phyloP scores from a whole-genome alignment of 2,329 filamentous ascomycete species.

The Shiraia bambusicola region DNA sequence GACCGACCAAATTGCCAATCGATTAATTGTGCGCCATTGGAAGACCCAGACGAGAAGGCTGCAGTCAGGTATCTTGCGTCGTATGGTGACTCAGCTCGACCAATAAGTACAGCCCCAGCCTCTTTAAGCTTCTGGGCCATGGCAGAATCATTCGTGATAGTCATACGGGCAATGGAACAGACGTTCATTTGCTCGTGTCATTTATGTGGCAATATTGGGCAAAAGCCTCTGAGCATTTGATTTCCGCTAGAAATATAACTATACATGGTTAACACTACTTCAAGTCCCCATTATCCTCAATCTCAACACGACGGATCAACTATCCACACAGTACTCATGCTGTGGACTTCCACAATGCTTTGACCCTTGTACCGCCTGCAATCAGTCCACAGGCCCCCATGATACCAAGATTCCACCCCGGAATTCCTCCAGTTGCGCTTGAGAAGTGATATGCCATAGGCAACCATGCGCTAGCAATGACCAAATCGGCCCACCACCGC shows the following conservation, averaged over 20 bases:
- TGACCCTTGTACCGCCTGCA: constrained; percentile 39
- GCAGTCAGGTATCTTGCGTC: constrained; percentile 56
- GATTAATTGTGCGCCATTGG: constrained; percentile 59
- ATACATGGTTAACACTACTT: neutral
- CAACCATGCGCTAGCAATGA: constrained; percentile 48
- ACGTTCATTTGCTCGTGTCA: too few species aligned
- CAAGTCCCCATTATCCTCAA: neutral
- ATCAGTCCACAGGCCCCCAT: constrained; percentile 48
- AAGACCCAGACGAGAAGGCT: constrained; percentile 60
- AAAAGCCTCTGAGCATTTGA: too few species aligned
- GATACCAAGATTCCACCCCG: constrained; percentile 48
- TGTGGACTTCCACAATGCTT: constrained; percentile 28
- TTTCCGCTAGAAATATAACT: neutral
- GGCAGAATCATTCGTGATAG: constrained; percentile 56
- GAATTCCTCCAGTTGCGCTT: constrained; percentile 41
- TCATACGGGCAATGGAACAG: constrained; percentile 57
- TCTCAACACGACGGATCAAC: neutral
- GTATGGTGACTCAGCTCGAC: constrained; percentile 59
- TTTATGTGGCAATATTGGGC: too few species aligned
- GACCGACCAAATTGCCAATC: too few species aligned
- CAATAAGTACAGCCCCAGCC: constrained; percentile 56
- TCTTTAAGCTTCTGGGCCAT: constrained; percentile 51
- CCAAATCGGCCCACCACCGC: constrained; percentile 48
- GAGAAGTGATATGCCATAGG: constrained; percentile 48
- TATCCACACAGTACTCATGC: constrained; percentile 13